These are phyloP conservation scores for Fusarium denticulatum DNA, from an alignment of 2,329 filamentous ascomycete species.

Conservation along the genomic window DNA sequence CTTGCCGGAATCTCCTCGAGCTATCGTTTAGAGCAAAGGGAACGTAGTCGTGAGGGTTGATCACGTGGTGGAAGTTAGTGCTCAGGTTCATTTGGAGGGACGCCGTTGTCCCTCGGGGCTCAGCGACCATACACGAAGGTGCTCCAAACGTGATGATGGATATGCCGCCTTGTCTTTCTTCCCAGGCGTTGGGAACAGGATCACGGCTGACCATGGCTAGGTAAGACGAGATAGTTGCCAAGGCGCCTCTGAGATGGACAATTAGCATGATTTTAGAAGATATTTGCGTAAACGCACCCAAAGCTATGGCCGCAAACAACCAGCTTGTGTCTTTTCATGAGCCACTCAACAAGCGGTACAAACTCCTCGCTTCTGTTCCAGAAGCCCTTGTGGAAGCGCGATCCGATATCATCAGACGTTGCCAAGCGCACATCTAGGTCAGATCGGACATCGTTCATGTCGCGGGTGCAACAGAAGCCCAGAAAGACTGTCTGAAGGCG, in stretches of 20 bases:
- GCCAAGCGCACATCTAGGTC: background rate
- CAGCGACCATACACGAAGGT: background rate
- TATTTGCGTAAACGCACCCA: background rate
- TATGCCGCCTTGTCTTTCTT: background rate
- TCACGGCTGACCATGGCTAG: background rate
- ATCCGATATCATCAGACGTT: background rate
- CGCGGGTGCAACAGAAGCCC: background rate
- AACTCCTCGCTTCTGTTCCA: background rate
- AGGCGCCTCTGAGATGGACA: background rate
- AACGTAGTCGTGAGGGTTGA: conserved; percentile 2
- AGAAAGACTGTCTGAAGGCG: background rate
- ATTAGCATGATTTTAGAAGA: no score
- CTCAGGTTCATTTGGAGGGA: background rate
- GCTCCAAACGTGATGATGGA: conserved; percentile 7
- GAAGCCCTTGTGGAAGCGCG: background rate
- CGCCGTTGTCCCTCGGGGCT: background rate
- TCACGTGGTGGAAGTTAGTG: background rate
- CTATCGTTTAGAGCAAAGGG: background rate
- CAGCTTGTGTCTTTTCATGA: background rate
- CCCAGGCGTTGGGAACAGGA: background rate
- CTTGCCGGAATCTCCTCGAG: background rate
- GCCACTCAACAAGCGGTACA: background rate
- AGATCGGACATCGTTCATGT: background rate
- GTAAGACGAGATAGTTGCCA: background rate
- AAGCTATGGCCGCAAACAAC: conserved; percentile 4